A percentile compares a stretch with the other conserved stretches of the same genome.
Conservation (phyloP, 1,139 yeast species). For the Hemisphaericaspora xylanilytica region DNA sequence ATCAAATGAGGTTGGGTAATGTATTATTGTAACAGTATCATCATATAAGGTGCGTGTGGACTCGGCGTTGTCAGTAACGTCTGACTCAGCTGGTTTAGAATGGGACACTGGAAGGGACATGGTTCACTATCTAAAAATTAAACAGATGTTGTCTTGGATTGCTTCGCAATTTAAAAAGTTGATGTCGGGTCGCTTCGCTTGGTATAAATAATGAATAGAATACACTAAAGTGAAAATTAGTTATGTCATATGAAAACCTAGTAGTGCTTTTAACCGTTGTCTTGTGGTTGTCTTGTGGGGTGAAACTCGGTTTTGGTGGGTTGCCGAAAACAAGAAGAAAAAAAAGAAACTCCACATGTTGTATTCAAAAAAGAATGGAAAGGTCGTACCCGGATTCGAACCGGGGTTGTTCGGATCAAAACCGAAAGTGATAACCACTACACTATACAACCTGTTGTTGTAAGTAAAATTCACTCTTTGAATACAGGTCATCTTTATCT, state of each 20-base stretch:
- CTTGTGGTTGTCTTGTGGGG: not conserved
- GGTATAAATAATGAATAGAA: too few relatives aligned
- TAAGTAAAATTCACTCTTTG: not conserved
- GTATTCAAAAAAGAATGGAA: not conserved
- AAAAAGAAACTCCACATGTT: not conserved
- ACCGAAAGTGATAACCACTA: slow-evolving; percentile 53
- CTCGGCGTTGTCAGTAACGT: not conserved
- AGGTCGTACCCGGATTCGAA: slow-evolving; percentile 55
- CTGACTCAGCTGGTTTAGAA: not conserved
- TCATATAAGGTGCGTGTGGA: slow-evolving; percentile 9
- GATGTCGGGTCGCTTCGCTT: too few relatives aligned
- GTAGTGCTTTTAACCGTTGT: not conserved
- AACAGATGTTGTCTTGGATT: too few relatives aligned
- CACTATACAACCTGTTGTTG: slow-evolving; percentile 42
- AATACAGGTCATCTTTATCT: not conserved
- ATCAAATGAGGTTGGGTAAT: slow-evolving; percentile 21
- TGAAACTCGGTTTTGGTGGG: not conserved
- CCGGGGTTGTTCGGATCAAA: slow-evolving; percentile 84
- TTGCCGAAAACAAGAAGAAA: not conserved
- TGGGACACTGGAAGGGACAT: not conserved
- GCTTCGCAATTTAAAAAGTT: too few relatives aligned
- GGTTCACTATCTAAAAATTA: too few relatives aligned
- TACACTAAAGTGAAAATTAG: too few relatives aligned
- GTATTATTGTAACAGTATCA: slow-evolving; percentile 8
- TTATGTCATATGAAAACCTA: too few relatives aligned